Conservation (phyloP, 2,329 filamentous ascomycete genomes). For the Sporothrix luriei region DNA sequence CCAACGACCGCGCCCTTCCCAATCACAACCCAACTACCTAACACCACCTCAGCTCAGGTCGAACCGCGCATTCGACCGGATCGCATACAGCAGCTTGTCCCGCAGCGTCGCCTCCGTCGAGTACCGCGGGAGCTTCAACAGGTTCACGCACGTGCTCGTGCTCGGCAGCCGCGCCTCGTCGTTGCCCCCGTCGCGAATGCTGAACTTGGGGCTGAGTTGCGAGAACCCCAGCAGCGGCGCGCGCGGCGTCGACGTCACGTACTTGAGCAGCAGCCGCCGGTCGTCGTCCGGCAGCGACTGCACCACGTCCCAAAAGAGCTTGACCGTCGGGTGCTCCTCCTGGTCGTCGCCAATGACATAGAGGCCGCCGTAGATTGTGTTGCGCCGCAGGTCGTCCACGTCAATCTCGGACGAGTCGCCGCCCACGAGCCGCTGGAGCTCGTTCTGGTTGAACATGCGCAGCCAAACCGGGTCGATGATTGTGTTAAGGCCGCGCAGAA, state of each 20-base stretch:
- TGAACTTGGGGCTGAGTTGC: slow-evolving; percentile 82
- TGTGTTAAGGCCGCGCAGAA: slow-evolving; percentile 78
- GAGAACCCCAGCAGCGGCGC: slow-evolving; percentile 88
- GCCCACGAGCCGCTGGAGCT: slow-evolving; percentile 89
- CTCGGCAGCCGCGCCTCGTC: slow-evolving; percentile 82
- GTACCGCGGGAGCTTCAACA: slow-evolving; percentile 90
- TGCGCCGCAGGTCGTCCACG: slow-evolving; percentile 77
- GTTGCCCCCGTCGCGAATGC: slow-evolving; percentile 78
- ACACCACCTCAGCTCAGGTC: slow-evolving; percentile 63
- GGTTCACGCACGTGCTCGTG: slow-evolving; percentile 93
- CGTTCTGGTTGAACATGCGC: slow-evolving; percentile 96
- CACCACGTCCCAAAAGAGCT: slow-evolving; percentile 92
- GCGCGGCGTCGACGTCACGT: slow-evolving; percentile 89
- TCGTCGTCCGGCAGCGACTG: slow-evolving; percentile 72
- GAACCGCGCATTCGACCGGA: slow-evolving; percentile 89
- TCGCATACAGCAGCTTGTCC: slow-evolving; percentile 84
- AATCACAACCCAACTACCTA: background rate
- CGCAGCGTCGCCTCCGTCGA: slow-evolving; percentile 64
- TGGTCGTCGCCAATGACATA: slow-evolving; percentile 90
- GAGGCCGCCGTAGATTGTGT: slow-evolving; percentile 85
- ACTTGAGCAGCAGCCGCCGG: slow-evolving; percentile 84
- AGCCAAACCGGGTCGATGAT: slow-evolving; percentile 94
- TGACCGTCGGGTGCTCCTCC: slow-evolving; percentile 79
- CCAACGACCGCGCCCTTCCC: too few species aligned
- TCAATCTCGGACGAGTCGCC: slow-evolving; percentile 86